Base-by-base conservation (phyloP, 2,329 filamentous ascomycete species). In the Chlorencoelia australis region DNA sequence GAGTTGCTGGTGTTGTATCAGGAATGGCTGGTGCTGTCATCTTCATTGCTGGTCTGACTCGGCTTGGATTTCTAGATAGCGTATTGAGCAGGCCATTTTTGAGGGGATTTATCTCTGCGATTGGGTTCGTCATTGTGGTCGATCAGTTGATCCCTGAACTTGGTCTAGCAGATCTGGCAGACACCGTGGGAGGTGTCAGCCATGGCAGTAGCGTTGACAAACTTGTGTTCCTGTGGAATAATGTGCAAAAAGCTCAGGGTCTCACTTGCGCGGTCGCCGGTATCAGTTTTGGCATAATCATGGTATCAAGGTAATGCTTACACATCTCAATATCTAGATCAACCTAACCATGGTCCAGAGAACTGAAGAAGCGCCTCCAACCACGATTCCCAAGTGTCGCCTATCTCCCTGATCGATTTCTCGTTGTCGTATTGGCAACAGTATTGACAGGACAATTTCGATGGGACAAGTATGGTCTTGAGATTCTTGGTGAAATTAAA, bases 71-170 rank as follows among this genome's bases (percentile, higher is more conserved):
- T 52, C 61, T 98, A 43, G 91, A 98, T 56, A 94, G 86, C 52
- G 88, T 98, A 8, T 69, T 98, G 22, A 95, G 88, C 49, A 73
- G 86, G 21, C 91, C 91, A 1, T 96, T 98, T 51, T 63, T 96
- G 38, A 72, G 91, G 41, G 91, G 91, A 1, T 98, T 98, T 63
- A 95, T 98, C 61, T 94, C 85, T 39, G 91, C 91, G 33, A 93
- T 98, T 56, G 91, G 91, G 32, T 84, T 95, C 38, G 88, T 96
- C 46, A 96, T 98, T 55, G 77, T 93, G 25, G 85, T 96, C 22
- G 91, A 96, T 58, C 91, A 98, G 61, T 65, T 94, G 29, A 83
- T 95, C 35, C 88, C 89, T 0, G 87, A 96, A 59, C 71, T 94
- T 51, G 91, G 91, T 1, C 68, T 98, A 15, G 70, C 68, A 24